These are phyloP conservation scores for Chrysosporium keratinophilum DNA, from an alignment of 2,329 filamentous ascomycete genomes.

Conservation along the genomic window DNA sequence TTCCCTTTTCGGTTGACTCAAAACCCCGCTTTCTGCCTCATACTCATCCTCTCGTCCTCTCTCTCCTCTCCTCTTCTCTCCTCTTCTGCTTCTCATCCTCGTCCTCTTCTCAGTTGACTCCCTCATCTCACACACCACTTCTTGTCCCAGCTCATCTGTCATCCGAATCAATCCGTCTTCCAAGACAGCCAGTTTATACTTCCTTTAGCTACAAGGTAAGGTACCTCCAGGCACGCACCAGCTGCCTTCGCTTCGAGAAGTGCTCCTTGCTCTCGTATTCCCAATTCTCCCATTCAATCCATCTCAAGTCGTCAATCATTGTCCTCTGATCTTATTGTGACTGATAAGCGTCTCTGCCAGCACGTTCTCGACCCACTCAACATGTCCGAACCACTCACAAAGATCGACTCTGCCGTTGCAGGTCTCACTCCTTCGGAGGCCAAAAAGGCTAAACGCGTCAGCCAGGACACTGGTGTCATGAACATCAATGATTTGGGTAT, in stretches of 20 bases:
- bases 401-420: conserved; percentile 85
- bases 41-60: conserved; percentile 1
- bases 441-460: conserved; percentile 47
- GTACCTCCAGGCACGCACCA: background rate
- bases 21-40: conserved; percentile 14
- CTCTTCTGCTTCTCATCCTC: conserved; percentile 11
- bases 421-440: conserved; percentile 59
- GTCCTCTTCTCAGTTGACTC: conserved; percentile 11
- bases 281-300: conserved; percentile 2
- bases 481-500: conserved; percentile 81
- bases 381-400: conserved; percentile 61
- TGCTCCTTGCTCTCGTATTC: conserved; percentile 1
- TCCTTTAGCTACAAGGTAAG: conserved; percentile 4
- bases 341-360: conserved; percentile 4
- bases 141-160: background rate
- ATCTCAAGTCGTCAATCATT: too few species aligned
- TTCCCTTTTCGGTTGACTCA: conserved; percentile 4
- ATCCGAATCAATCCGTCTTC: conserved; percentile 2
- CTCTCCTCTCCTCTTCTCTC: conserved; percentile 13
- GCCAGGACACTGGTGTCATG: conserved; percentile 62
- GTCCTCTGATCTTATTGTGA: background rate
- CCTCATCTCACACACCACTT: background rate
- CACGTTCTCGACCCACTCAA: conserved; percentile 14
- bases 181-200: conserved; percentile 1
- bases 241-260: background rate